These are phyloP conservation scores for Micractinium conductrix DNA, from an alignment of 139 green algal species.

Conservation along the genomic window DNA sequence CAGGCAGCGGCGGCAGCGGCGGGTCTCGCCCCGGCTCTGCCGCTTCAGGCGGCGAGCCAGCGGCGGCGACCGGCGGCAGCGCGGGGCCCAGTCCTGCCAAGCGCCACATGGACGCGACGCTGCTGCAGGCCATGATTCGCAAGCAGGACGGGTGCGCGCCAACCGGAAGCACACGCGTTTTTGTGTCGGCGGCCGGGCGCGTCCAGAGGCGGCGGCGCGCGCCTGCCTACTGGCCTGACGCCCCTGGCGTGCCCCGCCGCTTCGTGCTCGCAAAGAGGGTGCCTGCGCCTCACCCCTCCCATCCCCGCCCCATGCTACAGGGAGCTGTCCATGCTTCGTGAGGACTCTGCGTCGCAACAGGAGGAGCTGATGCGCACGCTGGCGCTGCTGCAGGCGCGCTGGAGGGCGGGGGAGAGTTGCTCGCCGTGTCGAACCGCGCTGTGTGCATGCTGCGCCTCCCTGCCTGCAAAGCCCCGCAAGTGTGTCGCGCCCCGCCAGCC, in stretches of 20 bases:
- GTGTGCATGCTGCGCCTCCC: neutral
- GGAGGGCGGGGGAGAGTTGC: neutral
- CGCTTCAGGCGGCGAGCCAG: too few species aligned
- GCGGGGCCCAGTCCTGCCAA: constrained; percentile 20
- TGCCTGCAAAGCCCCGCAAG: too few species aligned
- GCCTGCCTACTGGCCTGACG: too few species aligned
- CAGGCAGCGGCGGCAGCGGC: neutral
- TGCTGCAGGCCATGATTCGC: constrained; percentile 34
- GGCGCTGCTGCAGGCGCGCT: constrained; percentile 17
- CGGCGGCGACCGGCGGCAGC: neutral
- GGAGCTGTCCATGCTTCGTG: constrained; percentile 27
- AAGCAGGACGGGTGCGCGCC: constrained; percentile 27
- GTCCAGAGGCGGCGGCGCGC: neutral
- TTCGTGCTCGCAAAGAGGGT: neutral
- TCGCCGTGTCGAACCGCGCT: neutral
- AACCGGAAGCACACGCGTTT: too few species aligned
- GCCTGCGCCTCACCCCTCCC: too few species aligned
- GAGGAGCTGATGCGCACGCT: constrained; percentile 37
- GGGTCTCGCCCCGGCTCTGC: too few species aligned
- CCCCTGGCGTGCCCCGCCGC: neutral
- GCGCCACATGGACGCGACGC: constrained; percentile 21
- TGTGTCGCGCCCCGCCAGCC: too few species aligned
- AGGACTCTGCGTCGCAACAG: constrained; percentile 31
- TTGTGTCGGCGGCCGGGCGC: neutral
- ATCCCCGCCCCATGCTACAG: too few species aligned